These are phyloP conservation scores for Hymenochaete sp. DNA, from an alignment of 1,284 basidiomycete genomes.

Conservation along the genomic window DNA sequence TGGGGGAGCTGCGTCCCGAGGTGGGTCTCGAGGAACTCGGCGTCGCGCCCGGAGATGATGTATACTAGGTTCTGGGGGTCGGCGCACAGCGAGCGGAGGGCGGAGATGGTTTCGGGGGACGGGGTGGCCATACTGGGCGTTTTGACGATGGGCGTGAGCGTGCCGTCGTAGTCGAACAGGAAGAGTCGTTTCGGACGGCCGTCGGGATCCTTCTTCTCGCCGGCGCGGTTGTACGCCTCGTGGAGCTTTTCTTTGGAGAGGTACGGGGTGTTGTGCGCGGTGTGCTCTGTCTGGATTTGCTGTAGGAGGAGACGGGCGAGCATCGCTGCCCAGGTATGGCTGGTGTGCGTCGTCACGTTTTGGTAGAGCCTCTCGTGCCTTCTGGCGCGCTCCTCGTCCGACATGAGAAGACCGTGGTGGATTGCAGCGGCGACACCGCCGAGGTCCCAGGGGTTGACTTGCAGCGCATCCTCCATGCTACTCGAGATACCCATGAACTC, in stretches of 20 bases:
- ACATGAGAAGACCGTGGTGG: conserved; percentile 81
- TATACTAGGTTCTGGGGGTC: conserved; percentile 91
- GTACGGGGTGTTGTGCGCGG: conserved; percentile 81
- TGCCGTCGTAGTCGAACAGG: conserved; percentile 97
- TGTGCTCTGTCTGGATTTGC: conserved; percentile 74
- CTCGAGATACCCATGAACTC: conserved; percentile 98
- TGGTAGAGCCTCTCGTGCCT: conserved; percentile 78
- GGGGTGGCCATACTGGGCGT: conserved; percentile 85
- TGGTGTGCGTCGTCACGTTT: conserved; percentile 89
- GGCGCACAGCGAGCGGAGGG: conserved; percentile 61
- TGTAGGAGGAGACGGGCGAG: conserved; percentile 84
- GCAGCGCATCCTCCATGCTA: conserved; percentile 75
- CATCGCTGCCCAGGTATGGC: conserved; percentile 91
- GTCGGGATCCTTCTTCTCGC: not conserved
- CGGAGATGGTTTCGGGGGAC: conserved; percentile 65
- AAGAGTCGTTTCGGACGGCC: conserved; percentile 68
- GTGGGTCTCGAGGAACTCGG: conserved; percentile 85
- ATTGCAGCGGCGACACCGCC: conserved; percentile 93
- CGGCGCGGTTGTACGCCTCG: conserved; percentile 45
- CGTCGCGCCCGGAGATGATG: conserved; percentile 97
- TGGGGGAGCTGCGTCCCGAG: conserved; percentile 77
- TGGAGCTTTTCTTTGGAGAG: conserved; percentile 63
- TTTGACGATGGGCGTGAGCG: conserved; percentile 95
- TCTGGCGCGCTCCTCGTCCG: conserved; percentile 62
- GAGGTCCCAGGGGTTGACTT: conserved; percentile 86